Evolutionary conservation across 2,329 filamentous ascomycete species (phyloP).

Genomic region (Nemania serpens): DNA sequence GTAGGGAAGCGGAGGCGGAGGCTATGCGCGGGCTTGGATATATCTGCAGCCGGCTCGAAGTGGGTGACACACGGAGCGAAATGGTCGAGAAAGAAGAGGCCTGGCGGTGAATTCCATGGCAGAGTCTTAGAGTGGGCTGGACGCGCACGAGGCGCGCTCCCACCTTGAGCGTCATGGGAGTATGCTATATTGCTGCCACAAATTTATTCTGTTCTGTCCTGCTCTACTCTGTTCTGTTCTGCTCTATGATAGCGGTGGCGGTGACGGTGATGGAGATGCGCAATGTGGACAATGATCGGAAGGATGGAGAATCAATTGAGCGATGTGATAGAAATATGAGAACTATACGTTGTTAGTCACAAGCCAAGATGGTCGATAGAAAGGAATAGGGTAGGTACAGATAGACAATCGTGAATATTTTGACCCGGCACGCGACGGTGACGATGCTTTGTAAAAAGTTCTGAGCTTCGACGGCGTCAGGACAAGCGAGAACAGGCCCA

Average conservation of each 20-base stretch:
- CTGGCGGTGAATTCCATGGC: constrained; percentile 1
- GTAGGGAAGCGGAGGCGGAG: no score
- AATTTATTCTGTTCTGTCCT: no score
- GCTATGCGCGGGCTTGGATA: background rate
- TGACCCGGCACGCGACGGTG: background rate
- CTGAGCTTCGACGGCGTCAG: background rate
- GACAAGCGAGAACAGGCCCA: background rate
- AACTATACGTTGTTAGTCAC: background rate
- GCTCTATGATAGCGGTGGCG: no score
- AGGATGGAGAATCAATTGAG: background rate
- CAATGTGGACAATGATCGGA: no score
- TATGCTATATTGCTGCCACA: no score
- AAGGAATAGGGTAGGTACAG: no score
- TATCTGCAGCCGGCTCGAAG: background rate
- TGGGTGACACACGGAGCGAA: background rate
- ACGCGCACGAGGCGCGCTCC: constrained; percentile 36
- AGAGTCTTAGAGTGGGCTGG: constrained; percentile 20
- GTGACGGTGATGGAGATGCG: no score
- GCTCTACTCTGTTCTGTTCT: no score
- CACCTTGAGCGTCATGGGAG: constrained; percentile 29
- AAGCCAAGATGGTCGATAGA: background rate
- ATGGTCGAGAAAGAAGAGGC: constrained; percentile 1
- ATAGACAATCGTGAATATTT: background rate
- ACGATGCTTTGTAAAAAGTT: background rate
- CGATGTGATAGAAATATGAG: background rate